Evolutionary conservation across 768 basidiomycete genomes (phyloP).

Genomic region (Leccinum subgranulosum): DNA sequence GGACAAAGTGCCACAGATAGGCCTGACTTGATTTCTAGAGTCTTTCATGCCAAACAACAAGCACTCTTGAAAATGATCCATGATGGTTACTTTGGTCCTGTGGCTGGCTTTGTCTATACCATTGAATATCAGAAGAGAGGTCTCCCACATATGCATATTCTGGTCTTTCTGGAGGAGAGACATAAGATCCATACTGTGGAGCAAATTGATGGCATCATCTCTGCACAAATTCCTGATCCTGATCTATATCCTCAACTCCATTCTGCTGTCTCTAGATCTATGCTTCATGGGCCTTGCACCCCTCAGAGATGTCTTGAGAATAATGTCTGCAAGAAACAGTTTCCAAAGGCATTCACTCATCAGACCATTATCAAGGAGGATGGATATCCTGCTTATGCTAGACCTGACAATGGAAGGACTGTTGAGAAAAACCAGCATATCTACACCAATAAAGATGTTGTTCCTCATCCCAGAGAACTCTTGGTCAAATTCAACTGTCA

Average conservation of each 20-base stretch:
- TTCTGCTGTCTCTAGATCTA: no score
- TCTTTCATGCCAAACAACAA: constrained; percentile 44
- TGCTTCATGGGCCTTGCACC: no score
- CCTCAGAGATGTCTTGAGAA: background rate
- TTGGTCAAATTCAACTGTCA: no score
- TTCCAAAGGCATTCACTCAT: background rate
- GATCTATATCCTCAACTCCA: background rate
- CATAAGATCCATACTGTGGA: constrained; percentile 1
- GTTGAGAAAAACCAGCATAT: background rate
- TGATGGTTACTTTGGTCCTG: constrained; percentile 39
- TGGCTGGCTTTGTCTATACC: constrained; percentile 44
- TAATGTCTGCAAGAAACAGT: background rate
- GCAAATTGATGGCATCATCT: constrained; percentile 3
- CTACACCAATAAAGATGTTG: no score
- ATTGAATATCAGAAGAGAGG: constrained; percentile 35
- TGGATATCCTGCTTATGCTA: background rate
- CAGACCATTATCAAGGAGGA: background rate
- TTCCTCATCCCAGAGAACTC: no score
- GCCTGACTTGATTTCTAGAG: constrained; percentile 44
- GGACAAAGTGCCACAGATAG: constrained; percentile 38
- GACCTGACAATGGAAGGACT: background rate
- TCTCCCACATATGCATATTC: background rate
- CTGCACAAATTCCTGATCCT: background rate
- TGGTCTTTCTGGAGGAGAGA: background rate
- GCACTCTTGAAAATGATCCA: constrained; percentile 36